A percentile compares a stretch with the other conserved stretches of the same genome.
phyloP scores from a whole-genome alignment of 1,284 basidiomycete genomes.

The Apiotrichum porosum region DNA sequence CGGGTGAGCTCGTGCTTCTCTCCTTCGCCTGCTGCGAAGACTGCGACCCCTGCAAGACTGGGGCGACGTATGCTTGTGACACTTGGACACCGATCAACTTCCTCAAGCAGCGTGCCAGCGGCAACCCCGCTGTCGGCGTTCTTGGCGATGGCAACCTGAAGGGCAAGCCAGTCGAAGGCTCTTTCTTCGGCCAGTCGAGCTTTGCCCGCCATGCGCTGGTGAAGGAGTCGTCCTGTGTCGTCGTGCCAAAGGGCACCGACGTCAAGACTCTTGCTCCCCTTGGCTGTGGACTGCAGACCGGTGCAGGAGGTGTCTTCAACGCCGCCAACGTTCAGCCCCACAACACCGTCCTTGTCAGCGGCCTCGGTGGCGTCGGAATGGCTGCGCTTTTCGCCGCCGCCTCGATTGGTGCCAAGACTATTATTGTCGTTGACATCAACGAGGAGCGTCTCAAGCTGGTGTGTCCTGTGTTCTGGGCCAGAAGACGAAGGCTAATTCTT shows the following conservation, averaged over 20 bases:
- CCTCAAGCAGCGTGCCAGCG: not conserved
- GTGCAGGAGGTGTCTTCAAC: not conserved
- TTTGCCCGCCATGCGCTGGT: not conserved
- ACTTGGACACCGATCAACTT: not conserved
- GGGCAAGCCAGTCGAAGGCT: not conserved
- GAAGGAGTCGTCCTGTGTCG: not conserved
- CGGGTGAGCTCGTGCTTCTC: not conserved
- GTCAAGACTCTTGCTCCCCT: not conserved
- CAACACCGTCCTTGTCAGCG: not conserved
- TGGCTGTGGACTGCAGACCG: not conserved
- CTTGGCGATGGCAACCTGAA: not conserved
- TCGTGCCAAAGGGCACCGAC: not conserved
- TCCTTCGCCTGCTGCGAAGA: not conserved
- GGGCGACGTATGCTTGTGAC: not conserved
- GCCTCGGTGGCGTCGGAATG: not conserved
- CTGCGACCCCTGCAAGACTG: not conserved
- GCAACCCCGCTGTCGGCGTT: not conserved
- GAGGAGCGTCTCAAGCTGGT: not conserved
- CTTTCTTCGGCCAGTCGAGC: slow-evolving; percentile 1
- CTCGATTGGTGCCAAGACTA: not conserved
- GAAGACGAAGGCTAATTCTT: not conserved
- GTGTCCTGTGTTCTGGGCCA: not conserved
- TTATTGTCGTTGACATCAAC: not conserved
- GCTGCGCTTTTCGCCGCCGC: not conserved
- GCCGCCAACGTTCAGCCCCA: not conserved